Evolutionary conservation across 352 stramenopile species (phyloP).

Genomic region (Phytophthora sp.): DNA sequence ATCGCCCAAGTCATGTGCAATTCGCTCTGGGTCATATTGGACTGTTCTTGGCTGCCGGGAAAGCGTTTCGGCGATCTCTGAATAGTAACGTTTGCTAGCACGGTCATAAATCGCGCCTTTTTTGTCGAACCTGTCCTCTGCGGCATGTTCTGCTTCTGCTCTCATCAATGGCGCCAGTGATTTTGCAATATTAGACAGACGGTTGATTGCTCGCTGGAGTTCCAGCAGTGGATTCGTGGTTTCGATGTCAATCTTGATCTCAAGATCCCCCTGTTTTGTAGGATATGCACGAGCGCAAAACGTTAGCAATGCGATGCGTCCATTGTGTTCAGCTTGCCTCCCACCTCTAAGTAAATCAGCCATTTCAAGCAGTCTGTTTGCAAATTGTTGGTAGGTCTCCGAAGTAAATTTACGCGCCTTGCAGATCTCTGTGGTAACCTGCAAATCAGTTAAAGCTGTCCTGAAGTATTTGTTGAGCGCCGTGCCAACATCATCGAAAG

Average conservation of each 20-base stretch:
- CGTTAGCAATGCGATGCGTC: background rate
- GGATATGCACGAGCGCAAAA: background rate
- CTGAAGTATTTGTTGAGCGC: background rate
- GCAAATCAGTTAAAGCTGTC: background rate
- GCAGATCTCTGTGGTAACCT: background rate
- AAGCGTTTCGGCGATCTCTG: background rate
- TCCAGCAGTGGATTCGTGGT: background rate
- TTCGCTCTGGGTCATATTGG: background rate
- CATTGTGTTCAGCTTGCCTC: background rate
- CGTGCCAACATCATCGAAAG: background rate
- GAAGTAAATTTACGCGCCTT: background rate
- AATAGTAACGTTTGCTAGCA: background rate
- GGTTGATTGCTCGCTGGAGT: background rate
- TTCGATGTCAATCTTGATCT: slow-evolving; percentile 2
- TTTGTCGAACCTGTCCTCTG: background rate
- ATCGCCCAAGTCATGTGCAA: background rate
- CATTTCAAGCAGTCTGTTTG: slow-evolving; percentile 1
- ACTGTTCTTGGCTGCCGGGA: background rate
- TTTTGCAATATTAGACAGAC: slow-evolving; percentile 1
- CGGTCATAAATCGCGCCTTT: too few relatives aligned
- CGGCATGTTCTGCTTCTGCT: background rate
- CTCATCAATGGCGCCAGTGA: background rate
- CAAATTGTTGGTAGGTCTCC: slow-evolving; percentile 1
- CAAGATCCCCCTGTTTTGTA: background rate
- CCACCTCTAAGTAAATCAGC: background rate